Conservation (phyloP, 495 filamentous ascomycete genomes). For the Penicillium dipodomyicola region DNA sequence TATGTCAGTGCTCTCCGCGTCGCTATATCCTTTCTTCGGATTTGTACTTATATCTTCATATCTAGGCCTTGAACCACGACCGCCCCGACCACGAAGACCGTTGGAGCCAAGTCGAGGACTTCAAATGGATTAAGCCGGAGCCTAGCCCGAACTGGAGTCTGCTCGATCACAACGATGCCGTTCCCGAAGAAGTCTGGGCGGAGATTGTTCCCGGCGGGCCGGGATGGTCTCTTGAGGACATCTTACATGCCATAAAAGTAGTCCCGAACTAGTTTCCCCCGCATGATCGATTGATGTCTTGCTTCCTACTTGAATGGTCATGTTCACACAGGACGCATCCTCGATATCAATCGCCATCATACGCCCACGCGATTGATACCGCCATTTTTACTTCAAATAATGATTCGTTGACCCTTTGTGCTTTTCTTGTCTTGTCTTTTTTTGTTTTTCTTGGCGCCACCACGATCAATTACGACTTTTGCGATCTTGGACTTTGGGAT, state of each 20-base stretch:
- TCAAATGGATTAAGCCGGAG: constrained; percentile 90
- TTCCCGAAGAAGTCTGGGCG: constrained; percentile 66
- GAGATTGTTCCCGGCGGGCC: constrained; percentile 64
- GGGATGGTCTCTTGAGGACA: constrained; percentile 62
- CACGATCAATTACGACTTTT: background rate
- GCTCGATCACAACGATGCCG: constrained; percentile 57
- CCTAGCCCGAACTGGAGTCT: constrained; percentile 87
- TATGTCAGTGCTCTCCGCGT: constrained; percentile 55
- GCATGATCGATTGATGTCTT: background rate
- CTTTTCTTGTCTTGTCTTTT: background rate
- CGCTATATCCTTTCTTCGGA: background rate
- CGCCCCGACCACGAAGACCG: constrained; percentile 52
- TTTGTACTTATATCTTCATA: background rate
- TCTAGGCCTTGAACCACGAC: constrained; percentile 39
- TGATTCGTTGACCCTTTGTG: background rate
- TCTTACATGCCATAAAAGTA: constrained; percentile 59
- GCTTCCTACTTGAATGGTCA: background rate
- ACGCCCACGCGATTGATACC: too few species aligned
- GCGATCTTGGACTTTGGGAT: background rate
- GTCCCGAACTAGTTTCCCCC: constrained; percentile 22
- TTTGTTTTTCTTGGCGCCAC: background rate
- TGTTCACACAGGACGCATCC: background rate
- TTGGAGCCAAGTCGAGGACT: constrained; percentile 92
- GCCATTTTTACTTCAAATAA: background rate
- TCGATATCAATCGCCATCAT: background rate